Evolutionary conservation across 208 protist genomes (phyloP), one percentile per base, ranked within the genome.

Genomic region (Wallacemonas sp.): DNA sequence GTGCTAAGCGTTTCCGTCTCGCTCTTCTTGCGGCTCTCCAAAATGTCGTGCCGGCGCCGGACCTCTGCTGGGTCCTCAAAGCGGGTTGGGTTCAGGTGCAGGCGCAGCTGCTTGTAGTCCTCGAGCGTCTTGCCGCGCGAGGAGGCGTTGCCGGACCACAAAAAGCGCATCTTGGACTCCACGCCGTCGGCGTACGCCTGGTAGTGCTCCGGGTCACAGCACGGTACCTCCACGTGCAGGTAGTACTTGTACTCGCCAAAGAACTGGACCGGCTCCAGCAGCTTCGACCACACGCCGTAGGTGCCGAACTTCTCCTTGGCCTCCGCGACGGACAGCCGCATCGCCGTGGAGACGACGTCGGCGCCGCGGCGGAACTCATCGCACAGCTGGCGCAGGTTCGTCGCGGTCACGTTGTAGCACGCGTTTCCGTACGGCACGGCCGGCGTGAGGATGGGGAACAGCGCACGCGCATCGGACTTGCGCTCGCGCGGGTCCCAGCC

Each of bases 371-470:
- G 46, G 79, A 99, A 98, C 69, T 99, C 98, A 11, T 83, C 79
- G 70, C 92, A 98, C 25, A 99, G 79, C 67, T 98, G 84, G 36
- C 71, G 69, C 23, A 99, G 75, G 61, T 98, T 99, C 8, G 97
- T 97, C 45, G 86, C 67, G 0, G 95, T 97, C 1, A 99, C 97
- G 79, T 99, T 99, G 78, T 97, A 98, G 28, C 97, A 99, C 0
- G 98, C 96, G 69, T 99, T 99, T 82, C 98, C 96, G 46, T 91
- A 97, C 31, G 98, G 98, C 48, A 99, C 97, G 3, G 95, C 92
- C 11, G 98, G 98, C n/a, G 98, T 99, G 39, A 99, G 91, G 41
- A 99, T 90, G 7, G 98, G 98, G 83, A 99, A 99, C 25, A 98
- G 78, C 66, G 98, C 93, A 49, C 81, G 76, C 11, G 93, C 92